Conservation (phyloP, 768 basidiomycete genomes). For the Auriculariales sp. region DNA sequence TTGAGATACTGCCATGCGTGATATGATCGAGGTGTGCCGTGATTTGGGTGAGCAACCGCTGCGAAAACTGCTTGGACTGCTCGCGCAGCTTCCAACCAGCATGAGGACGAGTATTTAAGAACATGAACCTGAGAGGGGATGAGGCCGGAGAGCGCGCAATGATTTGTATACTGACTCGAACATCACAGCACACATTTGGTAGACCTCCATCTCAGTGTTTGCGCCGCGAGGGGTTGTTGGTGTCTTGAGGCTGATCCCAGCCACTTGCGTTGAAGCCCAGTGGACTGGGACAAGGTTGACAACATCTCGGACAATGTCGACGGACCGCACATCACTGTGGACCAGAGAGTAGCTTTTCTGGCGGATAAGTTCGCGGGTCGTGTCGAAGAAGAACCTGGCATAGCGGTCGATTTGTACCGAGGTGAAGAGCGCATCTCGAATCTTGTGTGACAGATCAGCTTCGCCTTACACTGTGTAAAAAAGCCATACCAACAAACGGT, state of each 20-base stretch:
- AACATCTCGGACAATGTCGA: constrained; percentile 60
- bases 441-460: constrained; percentile 4
- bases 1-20: constrained; percentile 24
- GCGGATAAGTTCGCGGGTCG: constrained; percentile 43
- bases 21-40: constrained; percentile 29
- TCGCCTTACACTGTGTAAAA: not conserved
- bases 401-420: constrained; percentile 35
- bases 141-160: not conserved
- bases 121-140: constrained; percentile 43
- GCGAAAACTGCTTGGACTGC: constrained; percentile 36
- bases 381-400: constrained; percentile 48
- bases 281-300: constrained; percentile 47
- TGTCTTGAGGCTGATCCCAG: constrained; percentile 57
- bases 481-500: not conserved
- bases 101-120: constrained; percentile 52
- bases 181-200: constrained; percentile 49
- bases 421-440: constrained; percentile 33
- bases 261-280: constrained; percentile 58
- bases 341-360: constrained; percentile 40
- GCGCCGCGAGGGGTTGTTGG: constrained; percentile 35
- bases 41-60: constrained; percentile 41
- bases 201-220: constrained; percentile 49
- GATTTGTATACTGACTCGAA: constrained; percentile 36
- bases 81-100: constrained; percentile 41
- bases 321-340: constrained; percentile 32